Conservation (phyloP, 1,284 basidiomycete species). For the Sanghuangporus sanghuang region DNA sequence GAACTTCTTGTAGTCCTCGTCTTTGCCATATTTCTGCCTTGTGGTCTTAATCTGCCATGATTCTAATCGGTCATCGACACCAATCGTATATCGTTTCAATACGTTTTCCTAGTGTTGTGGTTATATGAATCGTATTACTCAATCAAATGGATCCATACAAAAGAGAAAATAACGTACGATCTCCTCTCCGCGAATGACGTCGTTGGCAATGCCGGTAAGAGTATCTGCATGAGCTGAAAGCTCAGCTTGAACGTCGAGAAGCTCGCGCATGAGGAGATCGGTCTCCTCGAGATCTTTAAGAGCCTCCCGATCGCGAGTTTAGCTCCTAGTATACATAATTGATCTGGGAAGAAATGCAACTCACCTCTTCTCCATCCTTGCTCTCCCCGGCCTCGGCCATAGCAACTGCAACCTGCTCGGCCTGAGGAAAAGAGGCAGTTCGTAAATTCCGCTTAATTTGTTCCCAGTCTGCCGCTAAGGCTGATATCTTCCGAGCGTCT, state of each 20-base stretch:
- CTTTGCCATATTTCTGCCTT: conserved; percentile 69
- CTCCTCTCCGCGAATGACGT: conserved; percentile 44
- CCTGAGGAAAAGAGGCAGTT: neutral
- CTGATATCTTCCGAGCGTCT: conserved; percentile 6
- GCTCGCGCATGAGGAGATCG: conserved; percentile 57
- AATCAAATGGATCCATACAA: neutral
- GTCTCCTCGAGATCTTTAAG: conserved; percentile 30
- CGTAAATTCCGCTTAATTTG: conserved; percentile 2
- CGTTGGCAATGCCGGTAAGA: conserved; percentile 52
- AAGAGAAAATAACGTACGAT: conserved; percentile 43
- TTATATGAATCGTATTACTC: neutral
- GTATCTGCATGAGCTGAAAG: conserved; percentile 50
- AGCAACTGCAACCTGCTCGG: conserved; percentile 2
- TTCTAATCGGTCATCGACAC: conserved; percentile 36
- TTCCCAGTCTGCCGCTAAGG: conserved; percentile 11
- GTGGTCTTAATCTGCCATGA: conserved; percentile 56
- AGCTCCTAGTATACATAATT: neutral
- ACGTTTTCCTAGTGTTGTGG: conserved; percentile 38
- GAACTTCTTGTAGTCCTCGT: conserved; percentile 59
- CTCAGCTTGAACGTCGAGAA: conserved; percentile 60
- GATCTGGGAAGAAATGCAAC: neutral
- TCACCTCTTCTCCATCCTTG: conserved; percentile 10
- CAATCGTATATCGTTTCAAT: conserved; percentile 40
- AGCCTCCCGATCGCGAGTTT: neutral
- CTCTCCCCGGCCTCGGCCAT: conserved; percentile 14